Conservation (phyloP, 768 basidiomycete genomes). For the Termitomyces sp. region DNA sequence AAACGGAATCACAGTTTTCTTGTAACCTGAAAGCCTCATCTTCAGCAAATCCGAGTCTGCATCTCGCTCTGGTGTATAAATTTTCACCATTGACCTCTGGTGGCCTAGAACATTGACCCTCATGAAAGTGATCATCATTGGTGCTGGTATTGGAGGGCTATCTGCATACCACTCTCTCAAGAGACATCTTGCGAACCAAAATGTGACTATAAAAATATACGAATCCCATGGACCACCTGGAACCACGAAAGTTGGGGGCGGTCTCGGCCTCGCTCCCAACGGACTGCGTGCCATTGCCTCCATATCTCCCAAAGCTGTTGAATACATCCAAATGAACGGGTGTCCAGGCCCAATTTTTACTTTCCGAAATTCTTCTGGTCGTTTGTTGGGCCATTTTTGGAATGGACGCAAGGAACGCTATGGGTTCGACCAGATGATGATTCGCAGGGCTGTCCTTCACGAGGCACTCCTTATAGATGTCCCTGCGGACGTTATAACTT, state of each 20-base stretch:
- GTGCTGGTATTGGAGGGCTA: constrained; percentile 29
- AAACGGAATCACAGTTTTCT: neutral
- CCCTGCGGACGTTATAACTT: constrained; percentile 21
- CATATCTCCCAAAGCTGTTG: constrained; percentile 22
- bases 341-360: constrained; percentile 6
- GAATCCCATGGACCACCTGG: constrained; percentile 26
- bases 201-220: constrained; percentile 20
- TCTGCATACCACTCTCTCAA: constrained; percentile 24
- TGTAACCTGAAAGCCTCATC: neutral
- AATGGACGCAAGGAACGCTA: constrained; percentile 24
- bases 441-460: constrained; percentile 26
- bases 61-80: constrained; percentile 3
- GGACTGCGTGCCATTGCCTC: constrained; percentile 29
- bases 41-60: neutral
- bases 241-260: constrained; percentile 26
- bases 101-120: neutral
- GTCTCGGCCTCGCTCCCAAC: constrained; percentile 33
- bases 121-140: constrained; percentile 30
- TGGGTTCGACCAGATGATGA: constrained; percentile 26
- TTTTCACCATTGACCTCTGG: neutral
- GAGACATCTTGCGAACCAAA: constrained; percentile 20
- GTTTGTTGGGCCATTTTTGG: constrained; percentile 23
- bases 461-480: constrained; percentile 26
- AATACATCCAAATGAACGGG: constrained; percentile 21
- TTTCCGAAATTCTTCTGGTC: constrained; percentile 25